phyloP scores from a whole-genome alignment of 129 eudicot genomes.

The Gnaphalium uliginosum region DNA sequence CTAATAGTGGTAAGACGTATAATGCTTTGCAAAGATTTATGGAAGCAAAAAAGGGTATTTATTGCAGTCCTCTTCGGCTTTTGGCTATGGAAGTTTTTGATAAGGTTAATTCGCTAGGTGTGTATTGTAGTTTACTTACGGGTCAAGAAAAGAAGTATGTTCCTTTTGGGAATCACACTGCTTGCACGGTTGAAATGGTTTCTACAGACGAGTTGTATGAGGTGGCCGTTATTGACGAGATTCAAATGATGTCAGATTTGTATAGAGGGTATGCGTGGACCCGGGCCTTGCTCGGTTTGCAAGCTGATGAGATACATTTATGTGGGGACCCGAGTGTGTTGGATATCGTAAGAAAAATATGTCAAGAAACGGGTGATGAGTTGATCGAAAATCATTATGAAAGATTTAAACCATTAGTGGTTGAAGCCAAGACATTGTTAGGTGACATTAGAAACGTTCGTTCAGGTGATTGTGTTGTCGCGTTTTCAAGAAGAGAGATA shows the following conservation, averaged over 20 bases:
- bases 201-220: conserved; percentile 79
- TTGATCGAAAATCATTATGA: conserved; percentile 73
- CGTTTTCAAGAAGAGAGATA: conserved; percentile 92
- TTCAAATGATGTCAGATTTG: conserved; percentile 93
- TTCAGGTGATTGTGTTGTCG: conserved; percentile 95
- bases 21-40: conserved; percentile 90
- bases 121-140: conserved; percentile 85
- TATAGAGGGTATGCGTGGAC: conserved; percentile 95
- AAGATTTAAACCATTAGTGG: conserved; percentile 90
- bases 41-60: conserved; percentile 88
- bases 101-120: conserved; percentile 77
- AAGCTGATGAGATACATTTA: conserved; percentile 92
- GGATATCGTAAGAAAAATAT: conserved; percentile 62
- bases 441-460: conserved; percentile 82
- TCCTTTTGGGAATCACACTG: conserved; percentile 79
- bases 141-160: conserved; percentile 91
- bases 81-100: conserved; percentile 99
- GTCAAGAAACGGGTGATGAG: conserved; percentile 88
- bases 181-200: conserved; percentile 99
- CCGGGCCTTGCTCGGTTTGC: conserved; percentile 89
- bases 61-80: conserved; percentile 96
- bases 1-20: conserved; percentile 97
- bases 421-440: conserved; percentile 87
- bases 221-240: conserved; percentile 94
- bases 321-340: conserved; percentile 99